These are phyloP conservation scores for Dryas drummondii DNA, from an alignment of 306 rosid genomes.

Conservation along the genomic window DNA sequence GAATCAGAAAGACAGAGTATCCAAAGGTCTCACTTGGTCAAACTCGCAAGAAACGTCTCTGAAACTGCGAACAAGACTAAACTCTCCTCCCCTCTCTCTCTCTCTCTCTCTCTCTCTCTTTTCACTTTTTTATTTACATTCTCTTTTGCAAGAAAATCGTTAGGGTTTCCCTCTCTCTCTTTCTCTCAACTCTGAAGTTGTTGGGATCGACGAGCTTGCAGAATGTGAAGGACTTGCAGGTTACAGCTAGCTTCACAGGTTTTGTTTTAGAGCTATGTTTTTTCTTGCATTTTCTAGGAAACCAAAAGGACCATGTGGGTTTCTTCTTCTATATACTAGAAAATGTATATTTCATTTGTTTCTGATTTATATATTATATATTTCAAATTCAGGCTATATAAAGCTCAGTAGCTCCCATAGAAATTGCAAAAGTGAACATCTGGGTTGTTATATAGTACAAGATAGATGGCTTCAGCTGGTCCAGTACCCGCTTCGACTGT, in stretches of 20 bases:
- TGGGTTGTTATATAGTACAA: background rate
- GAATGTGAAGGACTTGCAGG: constrained; percentile 26
- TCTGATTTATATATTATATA: background rate
- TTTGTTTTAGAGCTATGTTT: background rate
- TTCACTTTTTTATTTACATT: background rate
- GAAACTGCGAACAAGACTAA: constrained; percentile 13
- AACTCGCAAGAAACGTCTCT: constrained; percentile 30
- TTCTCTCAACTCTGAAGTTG: background rate
- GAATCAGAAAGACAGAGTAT: constrained; percentile 15
- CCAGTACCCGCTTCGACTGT: constrained; percentile 23
- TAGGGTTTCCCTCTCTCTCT: background rate
- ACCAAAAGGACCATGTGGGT: constrained; percentile 6
- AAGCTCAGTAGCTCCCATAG: background rate
- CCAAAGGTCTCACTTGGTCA: constrained; percentile 29
- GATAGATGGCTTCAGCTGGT: constrained; percentile 44
- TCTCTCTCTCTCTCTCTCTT: background rate
- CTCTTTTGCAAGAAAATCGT: background rate
- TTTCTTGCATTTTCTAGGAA: background rate
- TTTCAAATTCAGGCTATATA: background rate
- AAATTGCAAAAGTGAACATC: background rate
- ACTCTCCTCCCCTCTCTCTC: background rate
- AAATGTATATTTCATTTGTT: background rate
- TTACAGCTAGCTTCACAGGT: constrained; percentile 11
- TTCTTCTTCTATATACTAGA: too few relatives aligned
- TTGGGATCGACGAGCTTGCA: constrained; percentile 30